Evolutionary conservation across 768 basidiomycete genomes (phyloP), one percentile per base, ranked within the genome.

Genomic region (Lactarius psammicola): DNA sequence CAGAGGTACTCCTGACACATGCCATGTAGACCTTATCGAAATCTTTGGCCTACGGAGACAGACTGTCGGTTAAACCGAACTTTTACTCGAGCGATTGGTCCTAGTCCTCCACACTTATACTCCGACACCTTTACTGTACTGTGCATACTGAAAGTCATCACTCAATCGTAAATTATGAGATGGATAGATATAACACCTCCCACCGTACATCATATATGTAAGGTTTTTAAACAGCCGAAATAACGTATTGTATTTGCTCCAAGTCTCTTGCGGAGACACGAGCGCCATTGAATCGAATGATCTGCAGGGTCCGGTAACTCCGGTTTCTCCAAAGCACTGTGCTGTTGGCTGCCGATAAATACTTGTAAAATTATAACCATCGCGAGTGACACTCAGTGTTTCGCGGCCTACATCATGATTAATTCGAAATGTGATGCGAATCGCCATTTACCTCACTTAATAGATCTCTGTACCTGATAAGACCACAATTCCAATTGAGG

Each of bases 31-130:
- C 49, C 63, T 70, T 26, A 23, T 70, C 34, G 59, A 69, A 53
- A 38, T 70, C 13, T 70, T 70, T 56, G 69, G 69, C 51, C 42
- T 69, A 46, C 56, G 68, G 13, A 55, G 62, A 28, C 59, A 69
- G 26, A 30, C 51, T 11, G 62, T 49, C 11, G 33, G 30, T 13
- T 53, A 60, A 36, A 20, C n/a, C 17, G 33, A 59, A 18, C 36
- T 28, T n/a, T 38, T 40, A 2, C 20, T 10, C n/a, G 18, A 1
- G 17, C 20, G 20, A 20, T 33, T 31, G 20, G 20, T 17, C 3
- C 36, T 23, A 36, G 23, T 30, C 18, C 2, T 33, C 17, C 36
- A 23, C n/a, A n/a, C 3, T 10, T n/a, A n/a, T 46, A 46, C 46
- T n/a, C 44, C n/a, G 13, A 51, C 13, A 13, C 49, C 49, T 51